Percentiles rank a stretch among this genome's conserved stretches.
Evolutionary conservation across 2,329 filamentous ascomycete genomes (phyloP).

Genomic region (Aspergillus ochraceoroseus): DNA sequence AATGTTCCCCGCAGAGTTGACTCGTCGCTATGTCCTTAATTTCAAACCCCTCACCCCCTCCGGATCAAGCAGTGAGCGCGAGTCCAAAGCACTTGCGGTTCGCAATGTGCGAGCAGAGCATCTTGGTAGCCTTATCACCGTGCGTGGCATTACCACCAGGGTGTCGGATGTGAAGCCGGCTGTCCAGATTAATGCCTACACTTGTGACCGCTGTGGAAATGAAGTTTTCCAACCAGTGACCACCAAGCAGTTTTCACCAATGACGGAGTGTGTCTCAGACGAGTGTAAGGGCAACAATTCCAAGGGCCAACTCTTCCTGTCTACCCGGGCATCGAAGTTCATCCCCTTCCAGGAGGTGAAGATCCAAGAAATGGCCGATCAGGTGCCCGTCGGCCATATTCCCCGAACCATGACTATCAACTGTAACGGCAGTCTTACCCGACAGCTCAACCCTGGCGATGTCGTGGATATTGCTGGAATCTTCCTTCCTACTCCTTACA

Average conservation of each 20-base stretch:
- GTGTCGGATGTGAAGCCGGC: conserved; percentile 97
- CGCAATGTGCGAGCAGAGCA: conserved; percentile 90
- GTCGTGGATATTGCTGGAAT: conserved; percentile 91
- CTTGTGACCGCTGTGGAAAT: conserved; percentile 90
- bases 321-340: conserved; percentile 94
- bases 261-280: conserved; percentile 80
- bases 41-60: conserved; percentile 86
- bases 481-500: conserved; percentile 95
- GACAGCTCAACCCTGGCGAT: conserved; percentile 88
- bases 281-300: conserved; percentile 87
- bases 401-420: conserved; percentile 84
- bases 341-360: conserved; percentile 97
- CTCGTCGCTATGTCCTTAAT: conserved; percentile 87
- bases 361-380: conserved; percentile 98
- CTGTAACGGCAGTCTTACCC: conserved; percentile 79
- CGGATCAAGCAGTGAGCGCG: conserved; percentile 57
- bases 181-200: conserved; percentile 96
- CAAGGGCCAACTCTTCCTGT: conserved; percentile 89
- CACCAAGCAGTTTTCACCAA: conserved; percentile 82
- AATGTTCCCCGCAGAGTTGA: conserved; percentile 86
- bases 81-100: conserved; percentile 70
- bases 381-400: conserved; percentile 96
- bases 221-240: conserved; percentile 97
- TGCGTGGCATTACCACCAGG: conserved; percentile 87
- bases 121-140: conserved; percentile 85